Conservation (phyloP, 225 moss, liverwort and hornwort genomes). For the Straminergon stramineum region DNA sequence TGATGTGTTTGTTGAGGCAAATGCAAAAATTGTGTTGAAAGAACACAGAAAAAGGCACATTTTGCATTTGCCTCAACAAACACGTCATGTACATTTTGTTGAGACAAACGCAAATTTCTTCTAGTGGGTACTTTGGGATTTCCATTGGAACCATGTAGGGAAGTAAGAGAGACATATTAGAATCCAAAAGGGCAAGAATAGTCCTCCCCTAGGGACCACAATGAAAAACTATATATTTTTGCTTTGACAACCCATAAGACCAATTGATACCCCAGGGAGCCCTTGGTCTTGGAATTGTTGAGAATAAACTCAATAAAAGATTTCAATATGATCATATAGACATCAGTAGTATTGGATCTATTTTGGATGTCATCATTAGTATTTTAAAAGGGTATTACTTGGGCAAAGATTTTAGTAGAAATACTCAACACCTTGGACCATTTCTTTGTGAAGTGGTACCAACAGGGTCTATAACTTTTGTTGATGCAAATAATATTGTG, state of each 20-base stretch:
- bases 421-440: background rate
- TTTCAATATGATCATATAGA: background rate
- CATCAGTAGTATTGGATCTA: background rate
- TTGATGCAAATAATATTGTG: no score
- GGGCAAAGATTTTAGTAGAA: background rate
- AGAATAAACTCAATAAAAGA: background rate
- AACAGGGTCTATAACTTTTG: background rate
- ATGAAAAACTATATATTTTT: background rate
- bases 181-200: background rate
- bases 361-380: background rate
- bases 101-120: no score
- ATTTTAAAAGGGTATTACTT: background rate
- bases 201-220: background rate
- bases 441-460: background rate
- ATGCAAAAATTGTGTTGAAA: no score
- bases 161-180: background rate
- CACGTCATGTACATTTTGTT: no score
- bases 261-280: no score
- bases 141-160: no score
- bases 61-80: no score
- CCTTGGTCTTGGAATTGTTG: background rate
- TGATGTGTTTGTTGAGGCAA: no score
- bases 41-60: no score
- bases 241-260: fast-evolving
- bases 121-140: background rate